Evolutionary conservation across 495 filamentous ascomycete species (phyloP).

Genomic region (Tirmania nivea): DNA sequence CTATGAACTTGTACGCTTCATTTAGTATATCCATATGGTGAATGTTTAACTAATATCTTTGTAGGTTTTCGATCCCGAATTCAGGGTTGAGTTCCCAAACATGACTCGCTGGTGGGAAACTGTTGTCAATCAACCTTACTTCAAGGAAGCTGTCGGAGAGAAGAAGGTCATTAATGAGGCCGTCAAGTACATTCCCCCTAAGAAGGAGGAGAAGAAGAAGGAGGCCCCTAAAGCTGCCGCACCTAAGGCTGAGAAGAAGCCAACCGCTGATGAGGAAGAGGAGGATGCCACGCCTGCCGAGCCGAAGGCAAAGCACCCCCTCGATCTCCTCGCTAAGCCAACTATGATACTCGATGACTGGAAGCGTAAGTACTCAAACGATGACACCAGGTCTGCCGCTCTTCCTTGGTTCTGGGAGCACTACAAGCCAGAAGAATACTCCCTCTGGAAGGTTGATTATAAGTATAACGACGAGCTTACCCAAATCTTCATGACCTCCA

Average conservation of each 20-base stretch:
- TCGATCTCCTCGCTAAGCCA: conserved; percentile 64
- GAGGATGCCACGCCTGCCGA: conserved; percentile 47
- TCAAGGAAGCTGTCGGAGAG: conserved; percentile 52
- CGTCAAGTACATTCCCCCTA: conserved; percentile 70
- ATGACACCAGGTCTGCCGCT: conserved; percentile 58
- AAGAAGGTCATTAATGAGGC: conserved; percentile 59
- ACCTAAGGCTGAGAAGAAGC: conserved; percentile 23
- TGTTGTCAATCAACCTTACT: conserved; percentile 74
- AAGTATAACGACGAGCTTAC: conserved; percentile 98
- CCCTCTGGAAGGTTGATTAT: conserved; percentile 77
- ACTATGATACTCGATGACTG: conserved; percentile 76
- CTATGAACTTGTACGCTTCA: conserved; percentile 40
- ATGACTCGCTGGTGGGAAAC: conserved; percentile 87
- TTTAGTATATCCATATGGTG: not conserved
- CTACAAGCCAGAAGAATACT: conserved; percentile 79
- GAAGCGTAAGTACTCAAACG: conserved; percentile 98
- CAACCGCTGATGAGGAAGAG: conserved; percentile 36
- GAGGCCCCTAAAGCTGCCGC: conserved; percentile 32
- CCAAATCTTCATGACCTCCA: conserved; percentile 91
- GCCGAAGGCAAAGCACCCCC: conserved; percentile 90
- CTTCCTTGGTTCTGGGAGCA: conserved; percentile 98
- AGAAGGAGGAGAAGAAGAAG: conserved; percentile 59
- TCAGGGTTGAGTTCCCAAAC: conserved; percentile 58
- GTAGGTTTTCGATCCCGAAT: conserved; percentile 61
- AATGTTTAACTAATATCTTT: conserved; percentile 1